These are phyloP conservation scores for Lactuca saligna DNA, from an alignment of 129 eudicot genomes.

Conservation along the genomic window DNA sequence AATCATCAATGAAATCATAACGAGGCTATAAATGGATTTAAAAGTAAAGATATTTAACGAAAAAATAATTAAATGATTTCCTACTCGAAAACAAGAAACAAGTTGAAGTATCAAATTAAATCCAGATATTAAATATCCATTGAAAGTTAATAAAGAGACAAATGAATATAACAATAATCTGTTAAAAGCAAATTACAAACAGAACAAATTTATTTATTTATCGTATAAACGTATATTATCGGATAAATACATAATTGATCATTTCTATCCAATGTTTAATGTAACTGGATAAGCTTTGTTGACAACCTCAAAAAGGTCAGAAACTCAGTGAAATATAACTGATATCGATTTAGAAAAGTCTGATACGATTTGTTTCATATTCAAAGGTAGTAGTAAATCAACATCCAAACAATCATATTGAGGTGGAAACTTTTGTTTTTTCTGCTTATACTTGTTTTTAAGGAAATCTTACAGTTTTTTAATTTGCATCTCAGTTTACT, in stretches of 20 bases:
- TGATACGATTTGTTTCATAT: not conserved
- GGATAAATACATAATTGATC: not conserved
- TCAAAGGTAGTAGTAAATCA: slow-evolving; percentile 17
- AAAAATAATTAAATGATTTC: not conserved
- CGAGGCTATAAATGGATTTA: not conserved
- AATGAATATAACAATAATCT: not conserved
- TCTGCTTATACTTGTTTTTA: not conserved
- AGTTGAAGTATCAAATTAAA: too few species aligned
- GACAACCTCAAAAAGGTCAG: slow-evolving; percentile 7
- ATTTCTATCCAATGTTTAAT: too few species aligned
- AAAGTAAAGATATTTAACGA: not conserved
- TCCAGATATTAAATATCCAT: too few species aligned
- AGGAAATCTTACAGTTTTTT: not conserved
- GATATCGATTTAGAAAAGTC: not conserved
- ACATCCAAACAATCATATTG: slow-evolving; percentile 11
- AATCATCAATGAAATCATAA: not conserved
- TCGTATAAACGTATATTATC: not conserved
- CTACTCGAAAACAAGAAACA: not conserved
- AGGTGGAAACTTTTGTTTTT: not conserved
- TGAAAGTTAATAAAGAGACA: not conserved
- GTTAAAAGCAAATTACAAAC: too few species aligned
- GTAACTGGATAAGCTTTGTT: not conserved
- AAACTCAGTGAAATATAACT: not conserved
- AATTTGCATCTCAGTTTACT: not conserved
- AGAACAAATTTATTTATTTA: too few species aligned